Conservation (phyloP, 345 rosid species). For the Mangifera indica region DNA sequence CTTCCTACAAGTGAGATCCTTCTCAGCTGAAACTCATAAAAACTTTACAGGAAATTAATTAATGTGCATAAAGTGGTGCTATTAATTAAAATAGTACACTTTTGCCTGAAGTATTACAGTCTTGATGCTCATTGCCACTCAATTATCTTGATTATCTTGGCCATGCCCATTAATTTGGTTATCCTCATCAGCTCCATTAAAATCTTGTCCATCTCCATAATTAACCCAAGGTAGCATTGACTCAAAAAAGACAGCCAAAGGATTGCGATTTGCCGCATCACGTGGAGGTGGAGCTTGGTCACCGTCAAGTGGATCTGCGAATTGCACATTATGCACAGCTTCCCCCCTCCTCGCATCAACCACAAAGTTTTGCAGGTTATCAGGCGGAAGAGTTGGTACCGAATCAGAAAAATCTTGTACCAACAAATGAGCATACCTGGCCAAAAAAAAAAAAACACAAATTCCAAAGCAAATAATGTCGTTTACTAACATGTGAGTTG, state of each 20-base stretch:
- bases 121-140: not conserved
- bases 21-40: not conserved
- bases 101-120: not conserved
- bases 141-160: conserved; percentile 28
- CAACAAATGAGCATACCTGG: conserved; percentile 63
- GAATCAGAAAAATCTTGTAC: conserved; percentile 78
- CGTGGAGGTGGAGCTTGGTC: conserved; percentile 40
- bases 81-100: conserved; percentile 2
- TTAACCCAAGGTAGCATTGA: conserved; percentile 80
- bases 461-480: not conserved
- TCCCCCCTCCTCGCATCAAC: conserved; percentile 57
- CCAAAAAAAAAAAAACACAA: conserved; percentile 4
- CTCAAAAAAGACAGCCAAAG: conserved; percentile 62
- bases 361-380: conserved; percentile 73
- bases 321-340: conserved; percentile 32
- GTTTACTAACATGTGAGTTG: not conserved
- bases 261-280: conserved; percentile 55
- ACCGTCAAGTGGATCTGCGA: conserved; percentile 35
- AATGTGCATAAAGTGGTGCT: not conserved
- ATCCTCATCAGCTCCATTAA: conserved; percentile 28
- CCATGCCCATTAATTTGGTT: conserved; percentile 44
- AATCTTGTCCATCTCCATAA: conserved; percentile 45
- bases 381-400: conserved; percentile 73
- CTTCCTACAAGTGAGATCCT: conserved; percentile 15
- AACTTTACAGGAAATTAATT: conserved; percentile 6